Base-by-base conservation (phyloP, 257 asterid species). In the Nicotiana obtusifolia region DNA sequence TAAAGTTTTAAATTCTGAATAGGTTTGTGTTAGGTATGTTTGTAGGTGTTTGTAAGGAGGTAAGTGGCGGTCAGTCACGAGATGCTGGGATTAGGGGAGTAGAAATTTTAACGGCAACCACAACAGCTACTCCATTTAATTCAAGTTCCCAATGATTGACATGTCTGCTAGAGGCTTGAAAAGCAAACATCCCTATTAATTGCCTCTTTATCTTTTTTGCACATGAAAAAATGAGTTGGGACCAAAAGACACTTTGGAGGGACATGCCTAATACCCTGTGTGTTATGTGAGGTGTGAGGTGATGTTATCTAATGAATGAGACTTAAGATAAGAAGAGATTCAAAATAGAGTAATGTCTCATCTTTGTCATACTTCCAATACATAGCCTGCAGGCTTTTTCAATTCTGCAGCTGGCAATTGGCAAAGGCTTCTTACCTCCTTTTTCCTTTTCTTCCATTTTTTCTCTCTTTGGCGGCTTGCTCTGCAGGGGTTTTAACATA, bases 121-220 rank as follows among this genome's bases (percentile, higher is more conserved):
- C 47, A 26, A n/a, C 68, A 52, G 26, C 11, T 26, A 19, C 5
- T 24, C 5, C n/a, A 57, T 35, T 62, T 60, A 10, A 15, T 85
- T 82, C 87, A 85, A 82, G 85, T 71, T 82, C 31, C 88, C 80
- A 82, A 85, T 82, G 85, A 85, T 85, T 85, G 85, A 81, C 22
- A 62, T 82, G 85, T 78, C 64, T 78, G 85, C 77, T 49, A 78
- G n/a, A 81, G 37, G 37, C 62, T 71, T 80, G 20, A 66, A 69
- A 61, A 77, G 52, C 28, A 17, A 71, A 83, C 62, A 76, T 26
- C 78, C 26, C 69, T 37, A 10, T 76, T 76, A 33, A 66, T 64
- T 41, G 66, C 67, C 31, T 28, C 13, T 19, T 7, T 61, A 41
- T 41, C 49, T 31, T 16, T 71, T 61, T 53, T 49, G 49, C 78